phyloP scores from a whole-genome alignment of 345 rosid genomes.

The Psidium guajava region DNA sequence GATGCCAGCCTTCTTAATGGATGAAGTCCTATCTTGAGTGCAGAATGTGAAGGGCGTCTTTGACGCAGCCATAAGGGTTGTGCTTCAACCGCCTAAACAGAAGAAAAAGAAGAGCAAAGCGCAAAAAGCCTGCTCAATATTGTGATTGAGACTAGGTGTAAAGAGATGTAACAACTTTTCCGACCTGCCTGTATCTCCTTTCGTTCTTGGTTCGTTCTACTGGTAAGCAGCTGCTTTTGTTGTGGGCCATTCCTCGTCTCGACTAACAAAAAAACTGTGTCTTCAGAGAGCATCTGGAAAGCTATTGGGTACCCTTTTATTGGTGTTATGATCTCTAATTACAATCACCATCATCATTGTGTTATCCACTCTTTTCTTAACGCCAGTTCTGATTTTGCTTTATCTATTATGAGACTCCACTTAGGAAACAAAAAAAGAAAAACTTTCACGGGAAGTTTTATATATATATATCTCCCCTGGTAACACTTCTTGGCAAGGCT shows the following conservation, averaged over 20 bases:
- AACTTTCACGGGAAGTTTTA: neutral
- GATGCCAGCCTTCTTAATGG: neutral
- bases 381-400: neutral
- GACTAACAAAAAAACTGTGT: neutral
- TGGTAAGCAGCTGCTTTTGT: neutral
- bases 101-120: conserved; percentile 78
- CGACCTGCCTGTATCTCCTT: neutral
- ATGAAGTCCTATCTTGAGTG: neutral
- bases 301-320: neutral
- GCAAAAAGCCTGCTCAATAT: conserved; percentile 49
- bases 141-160: conserved; percentile 31
- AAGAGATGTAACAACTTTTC: neutral
- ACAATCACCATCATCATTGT: neutral
- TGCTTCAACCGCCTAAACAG: conserved; percentile 78
- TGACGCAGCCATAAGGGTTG: conserved; percentile 77
- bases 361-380: neutral
- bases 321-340: neutral
- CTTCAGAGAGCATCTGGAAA: neutral
- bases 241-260: neutral
- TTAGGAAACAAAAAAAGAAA: neutral
- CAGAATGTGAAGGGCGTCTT: conserved; percentile 87
- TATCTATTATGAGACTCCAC: neutral
- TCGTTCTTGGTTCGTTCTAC: neutral
- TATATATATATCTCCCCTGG: neutral
- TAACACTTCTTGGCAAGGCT: neutral